Conservation (phyloP, 345 rosid genomes). For the Cochlearia excelsa region DNA sequence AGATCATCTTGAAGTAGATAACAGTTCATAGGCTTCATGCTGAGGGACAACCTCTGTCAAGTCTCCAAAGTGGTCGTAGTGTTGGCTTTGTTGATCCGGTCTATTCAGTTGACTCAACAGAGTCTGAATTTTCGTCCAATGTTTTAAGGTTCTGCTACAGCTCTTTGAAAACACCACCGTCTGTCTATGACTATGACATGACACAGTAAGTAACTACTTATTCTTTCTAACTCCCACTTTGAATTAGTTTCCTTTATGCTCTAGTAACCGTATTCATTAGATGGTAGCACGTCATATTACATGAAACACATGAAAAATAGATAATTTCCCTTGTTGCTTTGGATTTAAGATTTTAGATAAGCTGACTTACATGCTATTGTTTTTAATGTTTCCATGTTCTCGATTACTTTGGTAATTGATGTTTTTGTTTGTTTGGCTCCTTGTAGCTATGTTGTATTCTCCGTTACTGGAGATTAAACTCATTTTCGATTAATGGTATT, state of each 20-base stretch:
- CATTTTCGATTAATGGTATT: too few relatives aligned
- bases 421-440: too few relatives aligned
- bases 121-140: conserved; percentile 57
- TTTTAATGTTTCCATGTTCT: too few relatives aligned
- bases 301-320: neutral
- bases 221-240: neutral
- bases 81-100: conserved; percentile 77
- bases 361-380: too few relatives aligned
- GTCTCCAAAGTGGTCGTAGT: conserved; percentile 56
- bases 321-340: neutral
- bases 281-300: conserved; percentile 1
- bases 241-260: neutral
- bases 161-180: conserved; percentile 77
- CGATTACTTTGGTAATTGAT: neutral
- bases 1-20: conserved; percentile 69
- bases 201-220: conserved; percentile 51
- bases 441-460: too few relatives aligned
- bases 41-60: conserved; percentile 57
- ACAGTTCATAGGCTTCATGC: conserved; percentile 66
- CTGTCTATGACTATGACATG: conserved; percentile 76
- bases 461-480: too few relatives aligned
- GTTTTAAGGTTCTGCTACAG: conserved; percentile 77
- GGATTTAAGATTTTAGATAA: neutral
- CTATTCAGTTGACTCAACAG: conserved; percentile 51
- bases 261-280: conserved; percentile 5